These are phyloP conservation scores for Apiospora phragmitis DNA, from an alignment of 2,329 filamentous ascomycete genomes.

Conservation along the genomic window DNA sequence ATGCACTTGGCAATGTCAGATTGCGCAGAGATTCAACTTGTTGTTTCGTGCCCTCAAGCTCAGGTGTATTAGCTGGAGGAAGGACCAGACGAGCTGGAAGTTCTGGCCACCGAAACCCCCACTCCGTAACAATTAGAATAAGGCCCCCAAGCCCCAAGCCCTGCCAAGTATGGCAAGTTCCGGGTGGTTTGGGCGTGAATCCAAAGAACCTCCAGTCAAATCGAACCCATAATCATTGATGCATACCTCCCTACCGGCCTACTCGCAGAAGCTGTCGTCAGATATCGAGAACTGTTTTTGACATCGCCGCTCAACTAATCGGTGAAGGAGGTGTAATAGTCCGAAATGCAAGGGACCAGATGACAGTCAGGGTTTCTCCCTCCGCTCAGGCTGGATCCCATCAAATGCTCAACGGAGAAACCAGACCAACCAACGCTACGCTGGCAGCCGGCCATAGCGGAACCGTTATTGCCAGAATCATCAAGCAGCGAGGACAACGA, in stretches of 20 bases:
- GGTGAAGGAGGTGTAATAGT: background rate
- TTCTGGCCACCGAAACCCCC: background rate
- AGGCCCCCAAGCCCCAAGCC: background rate
- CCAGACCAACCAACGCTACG: background rate
- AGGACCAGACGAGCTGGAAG: background rate
- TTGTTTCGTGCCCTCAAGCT: background rate
- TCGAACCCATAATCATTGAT: background rate
- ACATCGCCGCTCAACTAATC: background rate
- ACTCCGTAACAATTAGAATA: background rate
- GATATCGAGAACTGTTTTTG: background rate
- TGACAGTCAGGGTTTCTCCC: background rate
- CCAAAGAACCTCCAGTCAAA: background rate
- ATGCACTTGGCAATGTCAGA: background rate
- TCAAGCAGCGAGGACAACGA: background rate
- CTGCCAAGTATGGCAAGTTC: background rate
- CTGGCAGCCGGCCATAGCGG: background rate
- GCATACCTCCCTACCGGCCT: background rate
- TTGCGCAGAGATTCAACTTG: conserved; percentile 2
- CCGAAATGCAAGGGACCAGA: background rate
- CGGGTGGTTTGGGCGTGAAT: background rate
- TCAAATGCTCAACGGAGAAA: background rate
- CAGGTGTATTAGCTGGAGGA: background rate
- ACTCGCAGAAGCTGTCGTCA: background rate
- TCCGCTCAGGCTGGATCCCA: background rate
- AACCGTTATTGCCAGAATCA: background rate